phyloP scores from a whole-genome alignment of 139 green algal genomes.

The Chlorella sp. region DNA sequence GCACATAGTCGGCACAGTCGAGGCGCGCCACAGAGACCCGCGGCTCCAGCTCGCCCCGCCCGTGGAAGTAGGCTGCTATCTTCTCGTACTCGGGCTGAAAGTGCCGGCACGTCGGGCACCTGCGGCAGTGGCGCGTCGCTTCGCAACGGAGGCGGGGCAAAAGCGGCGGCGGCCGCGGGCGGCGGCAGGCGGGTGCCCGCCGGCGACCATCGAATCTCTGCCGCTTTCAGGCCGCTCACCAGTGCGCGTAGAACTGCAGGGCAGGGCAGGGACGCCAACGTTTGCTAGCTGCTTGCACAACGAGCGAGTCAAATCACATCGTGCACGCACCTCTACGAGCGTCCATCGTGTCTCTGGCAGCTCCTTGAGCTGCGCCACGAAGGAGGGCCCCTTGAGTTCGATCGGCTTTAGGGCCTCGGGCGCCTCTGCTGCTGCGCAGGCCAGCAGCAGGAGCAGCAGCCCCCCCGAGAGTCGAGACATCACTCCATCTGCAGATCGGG shows the following conservation, averaged over 20 bases:
- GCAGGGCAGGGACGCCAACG: too few species aligned
- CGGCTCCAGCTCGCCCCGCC: conserved; percentile 23
- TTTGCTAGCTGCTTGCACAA: too few species aligned
- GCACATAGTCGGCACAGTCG: conserved; percentile 56
- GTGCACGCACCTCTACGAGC: too few species aligned
- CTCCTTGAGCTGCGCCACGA: neutral
- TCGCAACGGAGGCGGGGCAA: neutral
- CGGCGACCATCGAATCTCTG: neutral
- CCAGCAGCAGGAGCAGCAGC: neutral
- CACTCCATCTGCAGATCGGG: neutral
- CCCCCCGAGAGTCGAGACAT: neutral
- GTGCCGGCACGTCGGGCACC: conserved; percentile 57
- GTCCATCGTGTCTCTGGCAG: conserved; percentile 14
- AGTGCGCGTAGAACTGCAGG: conserved; percentile 46
- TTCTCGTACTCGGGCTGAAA: conserved; percentile 64
- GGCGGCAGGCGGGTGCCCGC: neutral
- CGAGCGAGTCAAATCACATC: too few species aligned
- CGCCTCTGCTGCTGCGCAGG: neutral
- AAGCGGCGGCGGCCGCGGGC: neutral
- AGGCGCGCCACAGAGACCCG: conserved; percentile 49
- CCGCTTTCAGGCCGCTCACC: neutral
- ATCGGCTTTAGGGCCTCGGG: neutral
- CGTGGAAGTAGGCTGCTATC: conserved; percentile 44
- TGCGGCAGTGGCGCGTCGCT: neutral
- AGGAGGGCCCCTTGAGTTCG: neutral